These are phyloP conservation scores for Sporothrix euskadiensis DNA, from an alignment of 2,329 filamentous ascomycete species.

Conservation along the genomic window DNA sequence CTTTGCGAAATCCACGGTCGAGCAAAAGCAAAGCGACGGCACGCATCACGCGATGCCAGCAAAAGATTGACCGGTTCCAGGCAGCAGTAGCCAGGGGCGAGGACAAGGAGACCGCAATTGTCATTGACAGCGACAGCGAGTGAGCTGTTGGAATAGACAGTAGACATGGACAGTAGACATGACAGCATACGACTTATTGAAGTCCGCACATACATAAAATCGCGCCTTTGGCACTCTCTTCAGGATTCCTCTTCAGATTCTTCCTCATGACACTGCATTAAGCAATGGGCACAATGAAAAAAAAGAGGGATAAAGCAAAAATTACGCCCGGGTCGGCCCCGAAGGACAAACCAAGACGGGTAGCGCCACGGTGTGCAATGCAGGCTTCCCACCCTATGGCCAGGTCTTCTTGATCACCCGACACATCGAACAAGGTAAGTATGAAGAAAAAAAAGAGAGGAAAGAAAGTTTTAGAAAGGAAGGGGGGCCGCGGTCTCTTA, in stretches of 20 bases:
- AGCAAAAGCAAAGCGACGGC: not conserved
- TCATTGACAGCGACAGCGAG: constrained; percentile 26
- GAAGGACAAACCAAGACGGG: constrained; percentile 36
- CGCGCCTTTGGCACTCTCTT: not conserved
- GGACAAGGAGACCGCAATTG: not conserved
- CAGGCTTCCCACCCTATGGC: constrained; percentile 36
- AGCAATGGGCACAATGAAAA: constrained; percentile 33
- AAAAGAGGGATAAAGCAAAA: constrained; percentile 32
- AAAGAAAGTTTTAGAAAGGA: constrained; percentile 26
- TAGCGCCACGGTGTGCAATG: constrained; percentile 36
- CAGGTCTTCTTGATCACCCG: constrained; percentile 36
- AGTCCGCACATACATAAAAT: no score
- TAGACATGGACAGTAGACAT: not conserved
- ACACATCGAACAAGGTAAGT: constrained; percentile 37
- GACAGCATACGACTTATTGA: not conserved
- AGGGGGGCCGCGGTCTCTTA: not conserved
- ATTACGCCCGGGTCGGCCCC: constrained; percentile 36
- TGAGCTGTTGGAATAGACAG: not conserved
- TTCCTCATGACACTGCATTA: constrained; percentile 30
- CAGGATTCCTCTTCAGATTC: not conserved
- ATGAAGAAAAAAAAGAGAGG: constrained; percentile 34
- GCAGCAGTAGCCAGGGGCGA: no score
- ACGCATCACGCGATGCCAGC: not conserved
- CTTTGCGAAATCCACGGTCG: not conserved
- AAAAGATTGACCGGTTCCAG: not conserved